A percentile compares a stretch with the other conserved stretches of the same genome.
These are phyloP conservation scores for Bauhinia variegata DNA, from an alignment of 306 rosid species.

Conservation along the genomic window DNA sequence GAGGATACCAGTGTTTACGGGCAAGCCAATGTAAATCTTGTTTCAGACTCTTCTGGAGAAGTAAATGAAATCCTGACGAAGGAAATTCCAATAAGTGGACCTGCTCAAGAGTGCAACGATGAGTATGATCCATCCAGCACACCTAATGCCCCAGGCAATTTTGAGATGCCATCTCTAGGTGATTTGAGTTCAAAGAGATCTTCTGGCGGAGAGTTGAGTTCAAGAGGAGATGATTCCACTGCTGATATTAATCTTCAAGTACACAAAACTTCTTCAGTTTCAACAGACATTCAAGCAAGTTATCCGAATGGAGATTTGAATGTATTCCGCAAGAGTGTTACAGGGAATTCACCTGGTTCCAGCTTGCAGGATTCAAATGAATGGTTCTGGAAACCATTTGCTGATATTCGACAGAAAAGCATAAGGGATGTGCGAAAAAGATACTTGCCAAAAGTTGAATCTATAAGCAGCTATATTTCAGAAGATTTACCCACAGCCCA, in stretches of 20 bases:
- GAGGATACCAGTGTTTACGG: conserved; percentile 7
- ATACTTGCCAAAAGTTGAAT: conserved; percentile 63
- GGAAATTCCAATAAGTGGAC: conserved; percentile 66
- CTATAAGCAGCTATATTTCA: conserved; percentile 52
- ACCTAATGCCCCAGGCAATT: conserved; percentile 37
- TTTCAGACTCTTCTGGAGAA: conserved; percentile 35
- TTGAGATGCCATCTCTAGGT: conserved; percentile 38
- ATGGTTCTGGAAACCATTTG: conserved; percentile 82
- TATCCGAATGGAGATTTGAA: no score
- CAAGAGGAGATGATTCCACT: conserved; percentile 35
- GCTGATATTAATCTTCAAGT: no score
- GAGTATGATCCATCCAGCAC: conserved; percentile 44
- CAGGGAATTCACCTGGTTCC: no score
- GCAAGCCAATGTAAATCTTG: neutral
- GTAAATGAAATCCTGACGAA: conserved; percentile 42
- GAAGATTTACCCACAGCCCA: conserved; percentile 58
- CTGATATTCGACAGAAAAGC: conserved; percentile 58
- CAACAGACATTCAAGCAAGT: no score
- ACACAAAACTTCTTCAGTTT: no score
- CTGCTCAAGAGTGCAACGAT: conserved; percentile 44
- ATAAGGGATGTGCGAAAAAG: conserved; percentile 64
- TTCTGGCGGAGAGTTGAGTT: conserved; percentile 41
- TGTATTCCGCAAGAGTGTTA: no score
- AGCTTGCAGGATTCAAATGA: conserved; percentile 50
- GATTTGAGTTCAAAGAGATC: conserved; percentile 48